Base-by-base conservation (phyloP, 1,284 basidiomycete genomes). In the Ganoderma meredithae region DNA sequence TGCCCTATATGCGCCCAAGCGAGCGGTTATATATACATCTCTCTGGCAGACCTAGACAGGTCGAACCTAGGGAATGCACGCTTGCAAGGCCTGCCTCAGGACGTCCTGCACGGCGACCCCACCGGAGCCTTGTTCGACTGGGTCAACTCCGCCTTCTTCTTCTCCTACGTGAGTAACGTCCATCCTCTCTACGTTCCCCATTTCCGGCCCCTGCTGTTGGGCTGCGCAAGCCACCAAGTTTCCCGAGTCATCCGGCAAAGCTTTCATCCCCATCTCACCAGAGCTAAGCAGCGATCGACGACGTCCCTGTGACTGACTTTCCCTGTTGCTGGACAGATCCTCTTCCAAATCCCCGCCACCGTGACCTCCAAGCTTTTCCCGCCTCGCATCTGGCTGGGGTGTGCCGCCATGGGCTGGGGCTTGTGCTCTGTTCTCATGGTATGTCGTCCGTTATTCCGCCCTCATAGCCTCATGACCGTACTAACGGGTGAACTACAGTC, bases 31-130 rank as follows among this genome's bases (percentile, higher is more conserved):
- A n/a, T 3, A 22, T 27, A n/a, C 27, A 8, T 13, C 27, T 15
- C 19, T 17, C 10, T 25, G 36, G 3, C 49, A 40, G 43, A 44
- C 3, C 82, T 94, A 61, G 92, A 93, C 77, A 84, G 92, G 60
- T 88, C 89, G 2, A 94, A 93, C 73, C 75, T 94, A 41, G 92
- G 92, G 15, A 94, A 94, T 75, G 92, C 92, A 52, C 85, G 91
- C 55, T 79, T 94, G 44, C 91, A 91, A 77, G 89, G 89, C 2
- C 80, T 94, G 6, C 85, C 89, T 0, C 77, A 85, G 49, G 91
- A 93, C 70, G 79, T 84, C 12, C 85, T 94, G 4, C 83, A 83
- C 36, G 91, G 91, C 3, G 92, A 94, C 73, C 84, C 85, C 8
- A 89, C 86, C 0, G 92, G 92, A 2, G 73, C 83, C n/a, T 80